These are phyloP conservation scores for Botrytis galanthina DNA, from an alignment of 2,329 filamentous ascomycete genomes.

Conservation along the genomic window DNA sequence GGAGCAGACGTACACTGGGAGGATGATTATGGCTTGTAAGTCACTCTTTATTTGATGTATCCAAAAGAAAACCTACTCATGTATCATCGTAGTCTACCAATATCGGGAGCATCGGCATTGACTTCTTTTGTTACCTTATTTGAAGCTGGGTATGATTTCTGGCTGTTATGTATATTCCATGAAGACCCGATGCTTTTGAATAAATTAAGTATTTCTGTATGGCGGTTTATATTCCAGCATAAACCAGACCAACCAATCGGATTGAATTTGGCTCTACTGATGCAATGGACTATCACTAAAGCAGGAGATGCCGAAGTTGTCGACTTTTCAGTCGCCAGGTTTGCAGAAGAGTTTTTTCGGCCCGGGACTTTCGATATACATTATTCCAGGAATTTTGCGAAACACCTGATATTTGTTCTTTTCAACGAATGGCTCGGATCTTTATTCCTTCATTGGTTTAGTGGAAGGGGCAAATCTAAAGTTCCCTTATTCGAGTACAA, in stretches of 20 bases:
- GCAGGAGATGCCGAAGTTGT: background rate
- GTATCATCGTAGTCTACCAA: background rate
- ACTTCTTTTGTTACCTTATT: background rate
- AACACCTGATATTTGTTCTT: background rate
- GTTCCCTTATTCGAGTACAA: background rate
- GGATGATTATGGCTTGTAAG: rapidly evolving
- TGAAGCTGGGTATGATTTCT: background rate
- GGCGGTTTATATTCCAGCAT: background rate
- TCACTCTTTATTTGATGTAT: background rate
- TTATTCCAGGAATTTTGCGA: background rate
- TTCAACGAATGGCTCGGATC: background rate
- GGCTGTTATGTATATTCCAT: too few relatives aligned
- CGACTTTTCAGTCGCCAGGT: background rate
- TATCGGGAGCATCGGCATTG: rapidly evolving
- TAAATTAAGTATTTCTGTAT: background rate
- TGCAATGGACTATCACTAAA: too few relatives aligned
- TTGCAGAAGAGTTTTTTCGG: too few relatives aligned
- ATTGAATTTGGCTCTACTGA: rapidly evolving
- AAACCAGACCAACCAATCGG: background rate
- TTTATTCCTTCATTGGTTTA: background rate
- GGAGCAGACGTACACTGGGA: background rate
- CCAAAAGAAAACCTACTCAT: background rate
- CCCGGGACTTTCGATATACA: rapidly evolving
- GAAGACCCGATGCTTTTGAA: rapidly evolving
- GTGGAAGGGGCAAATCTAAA: rapidly evolving